Evolutionary conservation across 768 basidiomycete species (phyloP).

Genomic region (Rhizopogon salebrosus): DNA sequence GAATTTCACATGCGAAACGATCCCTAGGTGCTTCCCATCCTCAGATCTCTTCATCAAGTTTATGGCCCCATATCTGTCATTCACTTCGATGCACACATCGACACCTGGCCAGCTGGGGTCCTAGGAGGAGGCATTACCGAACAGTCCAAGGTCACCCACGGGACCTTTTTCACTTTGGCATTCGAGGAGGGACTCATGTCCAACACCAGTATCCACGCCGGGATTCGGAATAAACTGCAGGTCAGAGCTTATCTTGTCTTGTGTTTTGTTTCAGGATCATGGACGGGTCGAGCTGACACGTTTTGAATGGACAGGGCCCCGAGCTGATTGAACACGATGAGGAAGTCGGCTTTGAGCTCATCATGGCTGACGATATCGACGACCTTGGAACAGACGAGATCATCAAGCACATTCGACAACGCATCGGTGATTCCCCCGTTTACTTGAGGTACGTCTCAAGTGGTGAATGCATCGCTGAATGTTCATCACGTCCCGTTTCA

Average conservation of each 20-base stretch:
- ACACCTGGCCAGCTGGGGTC: constrained; percentile 33
- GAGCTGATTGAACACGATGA: constrained; percentile 51
- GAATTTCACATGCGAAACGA: not conserved
- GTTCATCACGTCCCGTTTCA: constrained; percentile 15
- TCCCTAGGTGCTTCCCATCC: constrained; percentile 49
- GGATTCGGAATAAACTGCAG: constrained; percentile 66
- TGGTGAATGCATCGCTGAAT: not conserved
- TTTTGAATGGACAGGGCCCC: constrained; percentile 1
- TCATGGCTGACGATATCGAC: constrained; percentile 74
- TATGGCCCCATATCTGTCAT: constrained; percentile 75
- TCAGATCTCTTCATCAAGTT: constrained; percentile 63
- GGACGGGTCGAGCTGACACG: not conserved
- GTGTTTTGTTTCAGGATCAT: not conserved
- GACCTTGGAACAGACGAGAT: constrained; percentile 66
- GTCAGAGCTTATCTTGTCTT: constrained; percentile 19
- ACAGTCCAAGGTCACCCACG: constrained; percentile 67
- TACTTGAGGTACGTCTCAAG: constrained; percentile 43
- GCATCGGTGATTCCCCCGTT: constrained; percentile 65
- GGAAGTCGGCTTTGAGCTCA: constrained; percentile 65
- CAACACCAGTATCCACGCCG: constrained; percentile 68
- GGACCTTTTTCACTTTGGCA: constrained; percentile 76
- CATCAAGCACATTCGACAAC: constrained; percentile 53
- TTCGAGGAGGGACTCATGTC: constrained; percentile 66
- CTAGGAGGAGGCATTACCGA: constrained; percentile 29
- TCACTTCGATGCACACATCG: constrained; percentile 69